Conservation (phyloP, 495 filamentous ascomycete species). For the Penicillium roqueforti region DNA sequence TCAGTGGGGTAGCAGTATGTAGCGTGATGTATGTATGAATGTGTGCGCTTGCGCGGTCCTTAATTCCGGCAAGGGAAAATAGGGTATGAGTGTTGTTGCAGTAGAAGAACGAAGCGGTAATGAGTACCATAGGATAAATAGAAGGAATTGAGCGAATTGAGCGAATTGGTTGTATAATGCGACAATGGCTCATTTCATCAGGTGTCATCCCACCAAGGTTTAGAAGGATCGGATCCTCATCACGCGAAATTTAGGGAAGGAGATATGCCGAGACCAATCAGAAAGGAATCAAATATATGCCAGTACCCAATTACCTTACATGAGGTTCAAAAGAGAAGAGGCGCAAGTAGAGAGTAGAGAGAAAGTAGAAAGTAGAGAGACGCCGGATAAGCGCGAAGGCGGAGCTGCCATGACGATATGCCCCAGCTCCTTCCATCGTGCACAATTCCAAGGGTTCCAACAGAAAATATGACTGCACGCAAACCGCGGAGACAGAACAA, state of each 20-base stretch:
- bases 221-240: slow-evolving; percentile 7
- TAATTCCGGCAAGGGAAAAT: slow-evolving; percentile 8
- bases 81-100: neutral
- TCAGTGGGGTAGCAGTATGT: slow-evolving; percentile 4
- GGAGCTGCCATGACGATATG: slow-evolving; percentile 10
- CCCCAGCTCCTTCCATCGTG: neutral
- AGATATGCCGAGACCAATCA: neutral
- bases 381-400: slow-evolving; percentile 5
- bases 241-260: neutral
- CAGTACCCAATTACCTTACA: neutral
- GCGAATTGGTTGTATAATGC: neutral
- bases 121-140: neutral
- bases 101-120: neutral
- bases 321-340: neutral
- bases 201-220: slow-evolving; percentile 13
- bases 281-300: neutral
- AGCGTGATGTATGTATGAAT: slow-evolving; percentile 5
- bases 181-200: slow-evolving; percentile 14
- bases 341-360: neutral
- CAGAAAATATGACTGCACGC: slow-evolving; percentile 30
- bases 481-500: slow-evolving; percentile 36
- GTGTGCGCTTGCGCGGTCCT: slow-evolving; percentile 7
- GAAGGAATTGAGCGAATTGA: neutral
- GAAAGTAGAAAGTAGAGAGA: neutral
- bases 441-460: neutral